These are phyloP conservation scores for Diaporthe vexans DNA, from an alignment of 2,329 filamentous ascomycete genomes.

Conservation along the genomic window DNA sequence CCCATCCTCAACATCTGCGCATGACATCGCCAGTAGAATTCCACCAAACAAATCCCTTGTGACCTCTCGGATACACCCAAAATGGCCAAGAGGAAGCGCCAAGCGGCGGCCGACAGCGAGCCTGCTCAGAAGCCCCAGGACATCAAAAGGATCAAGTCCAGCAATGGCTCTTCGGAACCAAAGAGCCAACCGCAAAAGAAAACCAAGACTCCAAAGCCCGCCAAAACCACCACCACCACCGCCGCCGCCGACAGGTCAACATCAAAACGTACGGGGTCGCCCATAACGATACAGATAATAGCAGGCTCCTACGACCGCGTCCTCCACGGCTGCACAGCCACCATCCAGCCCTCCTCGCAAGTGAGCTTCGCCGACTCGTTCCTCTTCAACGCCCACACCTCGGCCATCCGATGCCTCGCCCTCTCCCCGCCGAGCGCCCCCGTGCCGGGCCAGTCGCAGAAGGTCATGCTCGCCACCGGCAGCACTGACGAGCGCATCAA, in stretches of 20 bases:
- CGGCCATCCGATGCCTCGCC: constrained; percentile 89
- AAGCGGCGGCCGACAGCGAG: constrained; percentile 43
- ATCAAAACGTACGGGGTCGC: constrained; percentile 22
- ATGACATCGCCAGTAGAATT: background rate
- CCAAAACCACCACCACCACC: constrained; percentile 41
- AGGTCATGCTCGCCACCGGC: constrained; percentile 90
- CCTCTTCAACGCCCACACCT: constrained; percentile 93
- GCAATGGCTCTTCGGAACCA: background rate
- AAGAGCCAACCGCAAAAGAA: constrained; percentile 36
- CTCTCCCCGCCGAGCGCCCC: constrained; percentile 81
- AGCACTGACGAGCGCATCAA: constrained; percentile 96
- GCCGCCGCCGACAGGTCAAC: constrained; percentile 61
- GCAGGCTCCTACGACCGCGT: constrained; percentile 95
- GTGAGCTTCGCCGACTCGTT: constrained; percentile 91
- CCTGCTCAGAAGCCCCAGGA: constrained; percentile 34
- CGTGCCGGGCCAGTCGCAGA: constrained; percentile 75
- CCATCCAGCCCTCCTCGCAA: constrained; percentile 64
- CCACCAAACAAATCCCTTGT: background rate
- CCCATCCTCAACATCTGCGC: background rate
- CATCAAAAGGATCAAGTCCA: constrained; percentile 36
- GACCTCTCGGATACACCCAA: background rate
- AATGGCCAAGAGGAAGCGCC: constrained; percentile 51
- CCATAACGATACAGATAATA: constrained; percentile 81
- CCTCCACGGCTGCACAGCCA: constrained; percentile 90
- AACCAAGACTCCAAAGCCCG: constrained; percentile 35